Evolutionary conservation across 2,329 filamentous ascomycete genomes (phyloP).

Genomic region (Claviceps sp.): DNA sequence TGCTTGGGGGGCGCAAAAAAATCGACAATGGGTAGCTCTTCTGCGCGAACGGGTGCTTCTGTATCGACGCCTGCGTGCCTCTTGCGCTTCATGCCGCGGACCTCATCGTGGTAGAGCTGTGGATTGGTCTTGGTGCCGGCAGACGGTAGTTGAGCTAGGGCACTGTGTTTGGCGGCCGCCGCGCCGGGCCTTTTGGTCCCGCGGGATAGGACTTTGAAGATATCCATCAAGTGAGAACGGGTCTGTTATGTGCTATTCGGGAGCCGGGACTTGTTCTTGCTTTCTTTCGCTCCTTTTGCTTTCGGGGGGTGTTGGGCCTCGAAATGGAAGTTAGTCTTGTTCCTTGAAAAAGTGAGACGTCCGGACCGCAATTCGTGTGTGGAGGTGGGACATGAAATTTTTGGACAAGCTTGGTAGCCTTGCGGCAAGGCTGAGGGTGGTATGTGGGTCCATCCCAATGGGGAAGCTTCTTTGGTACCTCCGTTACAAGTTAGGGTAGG

Average conservation of each 20-base stretch:
- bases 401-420: slow-evolving; percentile 6
- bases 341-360: neutral
- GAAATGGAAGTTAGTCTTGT: neutral
- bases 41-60: slow-evolving; percentile 13
- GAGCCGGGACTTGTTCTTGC: neutral
- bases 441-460: neutral
- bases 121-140: slow-evolving; percentile 51
- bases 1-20: slow-evolving; percentile 42
- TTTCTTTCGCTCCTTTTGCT: neutral
- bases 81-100: slow-evolving; percentile 42
- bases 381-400: slow-evolving; percentile 6
- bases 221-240: slow-evolving; percentile 41
- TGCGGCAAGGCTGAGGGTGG: slow-evolving; percentile 12
- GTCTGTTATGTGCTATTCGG: neutral
- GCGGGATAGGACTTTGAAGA: slow-evolving; percentile 58
- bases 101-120: slow-evolving; percentile 53
- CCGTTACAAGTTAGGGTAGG: too few species aligned
- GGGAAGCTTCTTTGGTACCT: too few species aligned
- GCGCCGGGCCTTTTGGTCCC: slow-evolving; percentile 41
- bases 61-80: slow-evolving; percentile 26
- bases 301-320: neutral
- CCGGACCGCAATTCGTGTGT: neutral
- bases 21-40: slow-evolving; percentile 35
- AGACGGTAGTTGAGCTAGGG: slow-evolving; percentile 42
- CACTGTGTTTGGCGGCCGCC: slow-evolving; percentile 18